A percentile compares a stretch with the other conserved stretches of the same genome.
These are phyloP conservation scores for Botrytis medusae DNA, from an alignment of 2,329 filamentous ascomycete species.

Conservation along the genomic window DNA sequence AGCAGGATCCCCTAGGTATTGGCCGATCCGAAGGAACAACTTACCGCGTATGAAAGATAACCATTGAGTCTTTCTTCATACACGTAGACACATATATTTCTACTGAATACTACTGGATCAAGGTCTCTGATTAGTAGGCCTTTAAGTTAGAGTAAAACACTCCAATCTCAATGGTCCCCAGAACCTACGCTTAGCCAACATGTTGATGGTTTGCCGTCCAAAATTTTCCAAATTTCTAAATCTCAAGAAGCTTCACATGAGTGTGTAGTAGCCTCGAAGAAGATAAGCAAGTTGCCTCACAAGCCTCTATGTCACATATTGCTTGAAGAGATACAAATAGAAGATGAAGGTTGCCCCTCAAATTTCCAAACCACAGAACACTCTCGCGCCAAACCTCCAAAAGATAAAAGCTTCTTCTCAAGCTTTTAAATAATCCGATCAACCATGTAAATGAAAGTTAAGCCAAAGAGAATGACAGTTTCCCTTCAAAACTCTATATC, in stretches of 20 bases:
- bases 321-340: neutral
- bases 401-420: neutral
- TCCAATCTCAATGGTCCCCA: slow-evolving; percentile 3
- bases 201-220: neutral
- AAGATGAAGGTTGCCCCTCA: slow-evolving; percentile 2
- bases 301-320: neutral
- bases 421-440: neutral
- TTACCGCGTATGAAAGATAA: neutral
- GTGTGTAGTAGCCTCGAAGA: neutral
- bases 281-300: neutral
- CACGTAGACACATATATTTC: neutral
- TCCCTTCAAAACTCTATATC: neutral
- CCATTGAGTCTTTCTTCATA: neutral
- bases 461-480: neutral
- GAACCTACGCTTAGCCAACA: neutral
- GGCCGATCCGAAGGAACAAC: neutral
- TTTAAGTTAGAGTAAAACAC: neutral
- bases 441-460: neutral
- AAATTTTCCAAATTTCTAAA: neutral
- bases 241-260: neutral
- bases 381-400: neutral
- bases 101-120: neutral
- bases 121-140: neutral
- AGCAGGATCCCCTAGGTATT: neutral
- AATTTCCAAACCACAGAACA: neutral